These are phyloP conservation scores for Aspergillus latus DNA, from an alignment of 2,329 filamentous ascomycete species.

Conservation along the genomic window DNA sequence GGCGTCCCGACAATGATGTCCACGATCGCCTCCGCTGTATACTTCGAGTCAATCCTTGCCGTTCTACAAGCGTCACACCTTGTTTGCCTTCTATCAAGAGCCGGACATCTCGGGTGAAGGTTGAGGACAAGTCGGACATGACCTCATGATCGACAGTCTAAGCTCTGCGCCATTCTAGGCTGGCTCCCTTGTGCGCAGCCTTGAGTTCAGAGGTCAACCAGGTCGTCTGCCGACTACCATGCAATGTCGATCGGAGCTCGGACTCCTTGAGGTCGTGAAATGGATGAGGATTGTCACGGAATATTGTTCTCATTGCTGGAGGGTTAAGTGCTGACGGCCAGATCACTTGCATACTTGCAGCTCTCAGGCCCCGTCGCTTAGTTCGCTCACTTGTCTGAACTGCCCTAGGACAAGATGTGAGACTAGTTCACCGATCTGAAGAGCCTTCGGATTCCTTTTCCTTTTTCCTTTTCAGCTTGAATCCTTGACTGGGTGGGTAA, in stretches of 20 bases:
- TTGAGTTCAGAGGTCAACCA: neutral
- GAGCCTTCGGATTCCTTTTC: too few relatives aligned
- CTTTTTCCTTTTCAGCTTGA: neutral
- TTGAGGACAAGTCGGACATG: neutral
- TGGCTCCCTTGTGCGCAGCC: neutral
- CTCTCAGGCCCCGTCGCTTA: too few relatives aligned
- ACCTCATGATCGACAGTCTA: conserved; percentile 3
- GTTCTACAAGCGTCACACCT: too few relatives aligned
- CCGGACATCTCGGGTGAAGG: too few relatives aligned
- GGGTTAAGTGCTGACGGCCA: neutral
- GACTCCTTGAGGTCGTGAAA: neutral
- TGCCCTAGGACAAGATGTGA: too few relatives aligned
- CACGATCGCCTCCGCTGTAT: too few relatives aligned
- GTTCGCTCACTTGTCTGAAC: too few relatives aligned
- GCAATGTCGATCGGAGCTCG: conserved; percentile 1
- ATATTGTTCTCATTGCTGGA: neutral
- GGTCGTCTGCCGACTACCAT: neutral
- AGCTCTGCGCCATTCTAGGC: neutral
- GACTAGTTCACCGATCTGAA: too few relatives aligned
- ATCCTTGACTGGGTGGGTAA: neutral
- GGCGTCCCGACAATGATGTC: too few relatives aligned
- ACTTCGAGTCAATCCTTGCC: too few relatives aligned
- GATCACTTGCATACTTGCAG: conserved; percentile 11
- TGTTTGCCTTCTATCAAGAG: too few relatives aligned
- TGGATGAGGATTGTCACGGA: neutral